These are phyloP conservation scores for Phlyctochytrium arcticum DNA, from an alignment of 192 early-diverging fungal species.

Conservation along the genomic window DNA sequence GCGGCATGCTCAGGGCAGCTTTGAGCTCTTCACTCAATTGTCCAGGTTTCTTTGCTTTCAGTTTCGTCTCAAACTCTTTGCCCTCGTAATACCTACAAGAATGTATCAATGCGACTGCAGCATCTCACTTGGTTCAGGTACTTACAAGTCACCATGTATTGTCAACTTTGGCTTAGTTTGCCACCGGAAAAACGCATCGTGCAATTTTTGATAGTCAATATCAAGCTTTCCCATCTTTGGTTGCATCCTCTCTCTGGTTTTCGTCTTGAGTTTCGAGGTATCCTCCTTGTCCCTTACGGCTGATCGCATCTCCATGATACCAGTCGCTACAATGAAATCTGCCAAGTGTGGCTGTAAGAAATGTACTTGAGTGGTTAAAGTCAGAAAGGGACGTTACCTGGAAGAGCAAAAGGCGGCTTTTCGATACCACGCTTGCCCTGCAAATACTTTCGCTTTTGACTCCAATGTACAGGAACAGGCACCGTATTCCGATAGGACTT, in stretches of 20 bases:
- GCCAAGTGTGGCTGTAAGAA: too few species aligned
- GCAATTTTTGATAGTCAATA: slow-evolving; percentile 96
- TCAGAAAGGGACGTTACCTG: too few species aligned
- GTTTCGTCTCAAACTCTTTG: slow-evolving; percentile 88
- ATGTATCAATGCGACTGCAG: neutral
- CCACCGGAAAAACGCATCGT: slow-evolving; percentile 96
- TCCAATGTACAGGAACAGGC: slow-evolving; percentile 93
- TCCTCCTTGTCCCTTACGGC: slow-evolving; percentile 87
- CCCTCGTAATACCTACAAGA: slow-evolving; percentile 83
- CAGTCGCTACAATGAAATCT: slow-evolving; percentile 96
- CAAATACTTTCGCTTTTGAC: slow-evolving; percentile 93
- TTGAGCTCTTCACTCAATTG: slow-evolving; percentile 76
- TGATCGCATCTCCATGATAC: slow-evolving; percentile 94
- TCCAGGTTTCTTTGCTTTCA: slow-evolving; percentile 86
- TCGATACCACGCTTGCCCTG: slow-evolving; percentile 96
- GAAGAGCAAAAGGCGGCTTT: slow-evolving; percentile 89
- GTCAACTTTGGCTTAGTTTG: slow-evolving; percentile 79
- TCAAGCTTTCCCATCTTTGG: slow-evolving; percentile 97
- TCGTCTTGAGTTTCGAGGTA: slow-evolving; percentile 70
- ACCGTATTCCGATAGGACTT: slow-evolving; percentile 92
- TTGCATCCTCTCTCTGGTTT: slow-evolving; percentile 78
- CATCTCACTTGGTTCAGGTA: neutral
- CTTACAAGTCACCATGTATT: slow-evolving; percentile 77
- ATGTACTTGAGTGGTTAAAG: too few species aligned
- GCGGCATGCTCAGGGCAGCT: slow-evolving; percentile 84